Evolutionary conservation across 2,329 filamentous ascomycete species (phyloP).

Genomic region (Alternaria panax): DNA sequence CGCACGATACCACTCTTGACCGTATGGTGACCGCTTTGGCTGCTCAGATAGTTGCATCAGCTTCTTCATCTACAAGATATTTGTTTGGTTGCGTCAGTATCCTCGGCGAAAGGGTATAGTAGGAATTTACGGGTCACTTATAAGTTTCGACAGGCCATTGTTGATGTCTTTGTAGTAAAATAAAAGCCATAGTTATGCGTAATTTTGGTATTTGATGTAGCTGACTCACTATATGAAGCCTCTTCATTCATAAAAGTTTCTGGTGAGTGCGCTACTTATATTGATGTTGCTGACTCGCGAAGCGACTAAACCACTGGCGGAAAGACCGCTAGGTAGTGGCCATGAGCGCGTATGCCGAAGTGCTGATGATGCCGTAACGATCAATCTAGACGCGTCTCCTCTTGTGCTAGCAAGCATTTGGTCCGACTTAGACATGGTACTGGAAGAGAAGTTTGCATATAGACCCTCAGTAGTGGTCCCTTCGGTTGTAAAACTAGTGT

Average conservation of each 20-base stretch:
- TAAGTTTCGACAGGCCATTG: background rate
- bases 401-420: background rate
- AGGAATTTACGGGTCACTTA: background rate
- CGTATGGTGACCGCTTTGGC: background rate
- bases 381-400: background rate
- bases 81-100: background rate
- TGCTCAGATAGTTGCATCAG: background rate
- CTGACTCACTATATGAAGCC: background rate
- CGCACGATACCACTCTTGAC: background rate
- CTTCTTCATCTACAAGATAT: background rate
- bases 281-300: background rate
- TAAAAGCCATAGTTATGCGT: background rate
- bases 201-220: background rate
- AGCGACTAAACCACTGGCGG: background rate
- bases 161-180: background rate
- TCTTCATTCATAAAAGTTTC: background rate
- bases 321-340: background rate
- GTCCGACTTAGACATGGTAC: background rate
- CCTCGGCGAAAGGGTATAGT: background rate
- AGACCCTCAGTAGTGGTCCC: background rate
- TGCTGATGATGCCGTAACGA: background rate
- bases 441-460: background rate
- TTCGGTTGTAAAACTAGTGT: background rate
- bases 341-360: background rate
- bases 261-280: background rate